Evolutionary conservation across 1,284 basidiomycete species (phyloP), one percentile per base, ranked within the genome.

Genomic region (Thecaphora thlaspeos): DNA sequence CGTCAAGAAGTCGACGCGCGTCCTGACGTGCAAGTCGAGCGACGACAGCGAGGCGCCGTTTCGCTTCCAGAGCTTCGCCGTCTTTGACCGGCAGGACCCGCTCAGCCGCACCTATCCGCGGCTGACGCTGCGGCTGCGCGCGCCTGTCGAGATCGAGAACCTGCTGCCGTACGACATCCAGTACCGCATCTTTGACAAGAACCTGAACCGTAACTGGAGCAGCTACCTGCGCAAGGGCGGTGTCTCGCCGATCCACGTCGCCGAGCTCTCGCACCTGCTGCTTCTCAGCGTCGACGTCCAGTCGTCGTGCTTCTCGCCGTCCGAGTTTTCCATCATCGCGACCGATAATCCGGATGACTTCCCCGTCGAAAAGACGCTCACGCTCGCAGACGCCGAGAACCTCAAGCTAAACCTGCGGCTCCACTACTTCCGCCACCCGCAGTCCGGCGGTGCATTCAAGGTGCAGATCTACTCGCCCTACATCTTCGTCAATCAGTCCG

Each of bases 261-360:
- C 97, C 26, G 92, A 97, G 76, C 81, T 97, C 2, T 85, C 85
- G n/a, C 95, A 98, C 79, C 82, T 98, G 51, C 84, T 98, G 30
- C 80, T 98, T n/a, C 83, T 98, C 34, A 97, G 91, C 67, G 83
- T 97, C 26, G 85, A 89, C 44, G 83, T 95, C 2, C 88, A 97
- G 79, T 65, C 70, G 32, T 52, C 70, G 88, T 90, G 86, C n/a
- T 93, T 91, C 82, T 89, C 89, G 70, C 88, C 91, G n/a, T 94
- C 91, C 78, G 94, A 98, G 63, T 98, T 97, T 71, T 88, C 91
- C 2, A 97, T 98, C 78, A 94, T 98, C 80, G 95, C 93, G 67
- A 91, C 90, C 5, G 91, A 96, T 75, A 88, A 87, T 41, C 86
- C 89, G 51, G 90, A 93, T 19, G 92, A 95, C 78, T 90, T 94